These are phyloP conservation scores for Atalantia buxifolia DNA, from an alignment of 345 rosid species.

Conservation along the genomic window DNA sequence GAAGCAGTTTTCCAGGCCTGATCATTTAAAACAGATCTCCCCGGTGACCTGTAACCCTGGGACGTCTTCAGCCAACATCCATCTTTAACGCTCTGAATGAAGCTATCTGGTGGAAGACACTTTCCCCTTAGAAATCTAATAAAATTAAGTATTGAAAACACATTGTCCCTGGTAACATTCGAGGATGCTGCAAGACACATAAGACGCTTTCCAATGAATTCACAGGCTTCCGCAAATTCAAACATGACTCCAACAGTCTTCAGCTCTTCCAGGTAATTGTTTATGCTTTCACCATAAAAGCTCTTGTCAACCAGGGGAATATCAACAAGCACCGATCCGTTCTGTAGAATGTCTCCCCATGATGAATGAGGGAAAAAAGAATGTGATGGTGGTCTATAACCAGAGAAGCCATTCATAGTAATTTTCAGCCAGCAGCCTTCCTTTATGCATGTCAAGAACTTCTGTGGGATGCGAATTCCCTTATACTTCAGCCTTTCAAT, in stretches of 20 bases:
- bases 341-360: conserved; percentile 61
- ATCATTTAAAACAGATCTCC: conserved; percentile 48
- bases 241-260: conserved; percentile 57
- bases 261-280: conserved; percentile 37
- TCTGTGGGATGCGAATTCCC: conserved; percentile 25
- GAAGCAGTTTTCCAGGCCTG: conserved; percentile 50
- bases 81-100: conserved; percentile 36
- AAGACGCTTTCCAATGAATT: conserved; percentile 48
- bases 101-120: conserved; percentile 34
- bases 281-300: conserved; percentile 48
- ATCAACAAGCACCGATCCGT: conserved; percentile 48
- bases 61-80: conserved; percentile 51
- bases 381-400: conserved; percentile 52
- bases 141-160: conserved; percentile 50
- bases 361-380: conserved; percentile 50
- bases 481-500: conserved; percentile 13
- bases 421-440: conserved; percentile 63
- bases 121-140: conserved; percentile 44
- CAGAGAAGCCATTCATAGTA: conserved; percentile 38
- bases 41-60: conserved; percentile 43
- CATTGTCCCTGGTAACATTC: conserved; percentile 30
- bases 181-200: conserved; percentile 46
- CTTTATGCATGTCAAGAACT: conserved; percentile 46
- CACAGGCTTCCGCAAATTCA: conserved; percentile 54
- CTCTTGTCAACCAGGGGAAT: conserved; percentile 61